These are phyloP conservation scores for Anthracocystis panici-leucophaei DNA, from an alignment of 1,284 basidiomycete genomes.

Conservation along the genomic window DNA sequence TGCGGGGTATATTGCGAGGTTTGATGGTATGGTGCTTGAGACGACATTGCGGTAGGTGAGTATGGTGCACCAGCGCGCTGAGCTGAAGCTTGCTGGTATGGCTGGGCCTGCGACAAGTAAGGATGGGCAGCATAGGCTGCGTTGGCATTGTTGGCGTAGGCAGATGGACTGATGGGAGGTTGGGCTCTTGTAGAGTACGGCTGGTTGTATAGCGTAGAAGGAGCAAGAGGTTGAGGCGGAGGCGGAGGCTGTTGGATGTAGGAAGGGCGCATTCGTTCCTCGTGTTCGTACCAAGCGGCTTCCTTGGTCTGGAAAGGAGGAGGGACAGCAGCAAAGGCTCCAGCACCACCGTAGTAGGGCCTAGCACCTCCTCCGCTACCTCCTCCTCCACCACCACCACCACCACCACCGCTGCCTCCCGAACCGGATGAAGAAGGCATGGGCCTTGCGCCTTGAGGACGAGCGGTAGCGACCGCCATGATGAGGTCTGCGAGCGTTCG, in stretches of 20 bases:
- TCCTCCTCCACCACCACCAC: conserved; percentile 18
- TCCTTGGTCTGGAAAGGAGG: conserved; percentile 31
- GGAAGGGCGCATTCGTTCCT: conserved; percentile 60
- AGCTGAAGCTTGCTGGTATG: conserved; percentile 26
- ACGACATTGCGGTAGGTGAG: neutral
- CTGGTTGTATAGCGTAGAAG: conserved; percentile 31
- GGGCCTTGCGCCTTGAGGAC: conserved; percentile 45
- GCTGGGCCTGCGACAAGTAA: conserved; percentile 10
- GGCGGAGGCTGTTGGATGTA: conserved; percentile 58
- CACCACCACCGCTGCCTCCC: conserved; percentile 22
- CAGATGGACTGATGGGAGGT: conserved; percentile 34
- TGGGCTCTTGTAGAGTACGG: conserved; percentile 18
- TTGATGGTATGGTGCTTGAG: conserved; percentile 13
- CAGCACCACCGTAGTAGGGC: conserved; percentile 21
- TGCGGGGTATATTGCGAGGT: conserved; percentile 31
- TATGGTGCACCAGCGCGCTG: conserved; percentile 23
- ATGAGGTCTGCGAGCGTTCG: neutral
- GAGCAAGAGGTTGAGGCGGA: conserved; percentile 27
- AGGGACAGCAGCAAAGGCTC: conserved; percentile 12
- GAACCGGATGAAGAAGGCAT: conserved; percentile 46
- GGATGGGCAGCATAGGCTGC: conserved; percentile 12
- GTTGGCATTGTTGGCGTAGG: conserved; percentile 20
- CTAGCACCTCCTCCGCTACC: conserved; percentile 5
- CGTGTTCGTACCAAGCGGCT: conserved; percentile 64
- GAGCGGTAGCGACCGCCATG: conserved; percentile 39